Evolutionary conservation across 192 early-diverging fungal genomes (phyloP).

Genomic region (Gonapodya prolifera): DNA sequence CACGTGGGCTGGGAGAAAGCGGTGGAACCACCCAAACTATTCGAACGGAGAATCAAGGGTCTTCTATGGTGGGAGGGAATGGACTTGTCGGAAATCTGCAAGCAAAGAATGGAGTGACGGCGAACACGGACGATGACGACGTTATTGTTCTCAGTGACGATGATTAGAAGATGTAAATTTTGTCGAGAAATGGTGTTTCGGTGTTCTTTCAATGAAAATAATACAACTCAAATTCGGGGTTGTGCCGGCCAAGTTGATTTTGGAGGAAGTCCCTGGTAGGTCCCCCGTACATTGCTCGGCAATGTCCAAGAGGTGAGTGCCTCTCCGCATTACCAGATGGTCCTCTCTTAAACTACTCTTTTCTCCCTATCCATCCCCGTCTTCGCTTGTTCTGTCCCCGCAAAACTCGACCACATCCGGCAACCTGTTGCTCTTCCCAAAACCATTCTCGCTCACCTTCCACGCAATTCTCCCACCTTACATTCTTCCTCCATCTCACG

Average conservation of each 20-base stretch:
- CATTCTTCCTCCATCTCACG: neutral
- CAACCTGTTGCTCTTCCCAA: neutral
- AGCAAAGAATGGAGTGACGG: neutral
- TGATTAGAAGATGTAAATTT: neutral
- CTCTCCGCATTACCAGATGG: too few species aligned
- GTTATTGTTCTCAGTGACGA: neutral
- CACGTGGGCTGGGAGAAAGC: too few species aligned
- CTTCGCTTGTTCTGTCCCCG: neutral
- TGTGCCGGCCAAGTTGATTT: too few species aligned
- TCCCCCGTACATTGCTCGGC: neutral
- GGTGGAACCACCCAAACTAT: too few species aligned
- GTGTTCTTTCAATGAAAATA: too few species aligned
- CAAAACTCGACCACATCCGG: neutral
- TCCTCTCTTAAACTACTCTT: neutral
- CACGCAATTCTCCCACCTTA: neutral
- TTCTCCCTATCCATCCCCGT: neutral
- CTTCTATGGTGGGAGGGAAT: too few species aligned
- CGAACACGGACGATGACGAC: neutral
- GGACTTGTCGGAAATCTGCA: neutral
- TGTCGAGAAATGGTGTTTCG: neutral
- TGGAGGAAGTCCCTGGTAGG: too few species aligned
- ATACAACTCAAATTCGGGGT: too few species aligned
- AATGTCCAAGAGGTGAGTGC: neutral
- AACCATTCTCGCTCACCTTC: neutral
- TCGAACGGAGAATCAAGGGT: too few species aligned